phyloP scores from a whole-genome alignment of 2,329 filamentous ascomycete species.

The Verticillium zaregamsianum region DNA sequence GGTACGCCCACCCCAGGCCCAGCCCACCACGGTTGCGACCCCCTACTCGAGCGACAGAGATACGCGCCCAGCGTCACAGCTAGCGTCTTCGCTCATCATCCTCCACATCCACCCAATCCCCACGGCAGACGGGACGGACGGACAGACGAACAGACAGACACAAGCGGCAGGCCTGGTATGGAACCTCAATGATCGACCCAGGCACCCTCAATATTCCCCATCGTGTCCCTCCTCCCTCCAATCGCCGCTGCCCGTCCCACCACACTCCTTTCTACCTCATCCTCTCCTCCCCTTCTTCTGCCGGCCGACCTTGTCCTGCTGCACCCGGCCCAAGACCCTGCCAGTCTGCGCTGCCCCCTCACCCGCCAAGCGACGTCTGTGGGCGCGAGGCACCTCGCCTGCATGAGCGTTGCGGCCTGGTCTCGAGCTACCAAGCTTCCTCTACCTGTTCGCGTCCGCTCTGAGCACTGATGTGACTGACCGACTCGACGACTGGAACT shows the following conservation, averaged over 20 bases:
- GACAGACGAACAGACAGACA: neutral
- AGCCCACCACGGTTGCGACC: neutral
- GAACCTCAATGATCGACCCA: neutral
- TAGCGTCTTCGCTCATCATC: neutral
- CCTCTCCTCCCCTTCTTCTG: conserved; percentile 3
- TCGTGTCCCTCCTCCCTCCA: neutral
- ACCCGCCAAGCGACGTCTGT: neutral
- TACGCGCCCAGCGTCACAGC: neutral
- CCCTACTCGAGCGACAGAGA: neutral
- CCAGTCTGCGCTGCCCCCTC: neutral
- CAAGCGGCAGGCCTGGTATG: neutral
- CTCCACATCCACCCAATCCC: neutral
- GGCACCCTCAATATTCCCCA: neutral
- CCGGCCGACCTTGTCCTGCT: neutral
- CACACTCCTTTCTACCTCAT: conserved; percentile 15
- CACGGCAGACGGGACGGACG: neutral
- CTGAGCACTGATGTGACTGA: conserved; percentile 7
- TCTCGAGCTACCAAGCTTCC: neutral
- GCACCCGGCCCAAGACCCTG: neutral
- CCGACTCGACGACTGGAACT: neutral
- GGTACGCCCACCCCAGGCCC: neutral
- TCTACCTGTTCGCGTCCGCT: neutral
- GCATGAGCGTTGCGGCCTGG: neutral
- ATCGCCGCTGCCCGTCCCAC: neutral
- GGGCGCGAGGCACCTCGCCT: neutral